phyloP scores from a whole-genome alignment of 148 eudicot genomes.

The Camellia japonica region DNA sequence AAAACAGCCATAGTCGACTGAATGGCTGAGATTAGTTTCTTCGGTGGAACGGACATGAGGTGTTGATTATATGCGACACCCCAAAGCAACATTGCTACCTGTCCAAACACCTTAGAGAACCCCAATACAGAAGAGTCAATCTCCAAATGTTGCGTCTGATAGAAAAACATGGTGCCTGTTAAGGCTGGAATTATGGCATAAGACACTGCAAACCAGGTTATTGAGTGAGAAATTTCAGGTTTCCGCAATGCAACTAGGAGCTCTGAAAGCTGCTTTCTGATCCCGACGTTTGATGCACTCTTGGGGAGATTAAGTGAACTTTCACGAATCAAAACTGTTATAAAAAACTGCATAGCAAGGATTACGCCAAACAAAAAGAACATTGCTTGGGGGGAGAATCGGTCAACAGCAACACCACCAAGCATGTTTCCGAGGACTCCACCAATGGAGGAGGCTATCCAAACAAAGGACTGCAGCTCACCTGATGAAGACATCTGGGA shows the following conservation, averaged over 20 bases:
- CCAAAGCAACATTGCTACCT: constrained; percentile 34
- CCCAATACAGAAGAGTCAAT: no score
- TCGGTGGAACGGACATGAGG: constrained; percentile 60
- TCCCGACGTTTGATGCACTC: constrained; percentile 41
- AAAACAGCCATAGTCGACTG: constrained; percentile 64
- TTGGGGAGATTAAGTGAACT: constrained; percentile 65
- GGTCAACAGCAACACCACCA: constrained; percentile 47
- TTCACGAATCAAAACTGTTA: constrained; percentile 36
- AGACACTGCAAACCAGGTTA: no score
- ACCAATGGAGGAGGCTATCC: constrained; percentile 86
- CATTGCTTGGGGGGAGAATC: no score
- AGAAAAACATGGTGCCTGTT: no score
- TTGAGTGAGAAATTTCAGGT: constrained; percentile 44
- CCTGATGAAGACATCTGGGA: constrained; percentile 44
- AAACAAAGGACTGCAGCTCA: constrained; percentile 81
- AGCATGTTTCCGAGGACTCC: constrained; percentile 76
- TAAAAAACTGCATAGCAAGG: no score
- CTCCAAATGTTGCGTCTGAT: no score
- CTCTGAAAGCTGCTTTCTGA: constrained; percentile 54
- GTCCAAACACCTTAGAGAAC: no score
- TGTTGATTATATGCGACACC: constrained; percentile 49
- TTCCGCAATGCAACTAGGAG: constrained; percentile 53
- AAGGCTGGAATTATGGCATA: no score
- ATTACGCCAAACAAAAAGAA: no score
- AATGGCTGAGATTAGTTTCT: constrained; percentile 62